A percentile compares a stretch with the other conserved stretches of the same genome.
Evolutionary conservation across 805 yeast genomes (phyloP).

Genomic region (Huiozyma naganishii): DNA sequence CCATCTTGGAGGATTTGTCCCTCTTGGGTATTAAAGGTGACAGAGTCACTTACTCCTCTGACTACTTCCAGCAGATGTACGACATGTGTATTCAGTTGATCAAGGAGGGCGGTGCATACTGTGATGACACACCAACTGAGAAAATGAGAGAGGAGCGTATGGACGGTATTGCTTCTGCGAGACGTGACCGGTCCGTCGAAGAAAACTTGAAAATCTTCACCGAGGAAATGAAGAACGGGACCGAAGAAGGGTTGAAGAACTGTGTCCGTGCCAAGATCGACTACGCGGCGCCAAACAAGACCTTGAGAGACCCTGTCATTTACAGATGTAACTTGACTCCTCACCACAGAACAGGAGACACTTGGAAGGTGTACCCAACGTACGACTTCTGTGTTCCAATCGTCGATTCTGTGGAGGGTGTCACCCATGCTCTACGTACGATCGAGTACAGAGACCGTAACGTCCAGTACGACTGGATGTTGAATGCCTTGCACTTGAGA

Average conservation of each 20-base stretch:
- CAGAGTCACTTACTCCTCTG: constrained; percentile 76
- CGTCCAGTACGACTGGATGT: constrained; percentile 96
- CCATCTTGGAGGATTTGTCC: constrained; percentile 85
- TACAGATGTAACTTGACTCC: constrained; percentile 97
- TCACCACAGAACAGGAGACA: constrained; percentile 88
- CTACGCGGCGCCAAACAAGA: constrained; percentile 81
- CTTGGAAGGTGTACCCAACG: constrained; percentile 96
- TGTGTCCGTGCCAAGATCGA: constrained; percentile 97
- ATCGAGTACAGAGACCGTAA: constrained; percentile 98
- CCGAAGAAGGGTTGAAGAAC: constrained; percentile 83
- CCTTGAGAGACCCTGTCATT: constrained; percentile 95
- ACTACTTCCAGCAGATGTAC: constrained; percentile 87
- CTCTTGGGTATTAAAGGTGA: constrained; percentile 92
- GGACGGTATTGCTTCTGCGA: constrained; percentile 87
- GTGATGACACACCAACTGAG: constrained; percentile 92
- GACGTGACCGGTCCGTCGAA: constrained; percentile 88
- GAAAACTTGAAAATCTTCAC: constrained; percentile 81
- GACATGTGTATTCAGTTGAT: constrained; percentile 76
- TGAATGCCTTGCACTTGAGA: constrained; percentile 68
- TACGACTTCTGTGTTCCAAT: constrained; percentile 98
- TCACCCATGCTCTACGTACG: constrained; percentile 95
- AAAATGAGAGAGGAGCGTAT: constrained; percentile 97
- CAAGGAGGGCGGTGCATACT: constrained; percentile 92
- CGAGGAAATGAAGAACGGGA: constrained; percentile 87
- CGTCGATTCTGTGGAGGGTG: constrained; percentile 93